Percentiles rank a stretch among this genome's conserved stretches.
Conservation (phyloP, 768 basidiomycete genomes). For the Fomitopsis serialis region DNA sequence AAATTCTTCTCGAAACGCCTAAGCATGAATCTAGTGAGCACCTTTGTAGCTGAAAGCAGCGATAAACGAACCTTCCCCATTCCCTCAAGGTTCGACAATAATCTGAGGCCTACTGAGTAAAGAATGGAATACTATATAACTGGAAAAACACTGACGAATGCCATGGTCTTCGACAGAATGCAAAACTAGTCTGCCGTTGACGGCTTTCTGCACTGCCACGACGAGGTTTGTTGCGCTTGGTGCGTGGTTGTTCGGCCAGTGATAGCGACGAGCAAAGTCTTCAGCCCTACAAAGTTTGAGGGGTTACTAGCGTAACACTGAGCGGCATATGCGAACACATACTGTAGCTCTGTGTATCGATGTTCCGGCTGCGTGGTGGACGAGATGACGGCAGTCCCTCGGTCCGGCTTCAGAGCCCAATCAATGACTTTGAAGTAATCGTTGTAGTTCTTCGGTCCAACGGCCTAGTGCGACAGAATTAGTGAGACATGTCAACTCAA, state of each 20-base stretch:
- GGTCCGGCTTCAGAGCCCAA: slow-evolving; percentile 32
- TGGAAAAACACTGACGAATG: slow-evolving; percentile 15
- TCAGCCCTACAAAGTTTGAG: too few species aligned
- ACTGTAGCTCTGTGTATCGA: slow-evolving; percentile 19
- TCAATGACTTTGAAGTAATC: slow-evolving; percentile 36
- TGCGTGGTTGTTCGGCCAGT: slow-evolving; percentile 22
- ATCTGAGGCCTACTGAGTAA: slow-evolving; percentile 13
- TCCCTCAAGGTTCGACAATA: slow-evolving; percentile 15
- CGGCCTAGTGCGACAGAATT: slow-evolving; percentile 15
- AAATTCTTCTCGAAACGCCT: slow-evolving; percentile 26
- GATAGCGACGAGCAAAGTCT: slow-evolving; percentile 24
- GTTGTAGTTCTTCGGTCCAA: slow-evolving; percentile 29
- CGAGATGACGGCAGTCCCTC: slow-evolving; percentile 26
- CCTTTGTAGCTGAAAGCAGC: background rate
- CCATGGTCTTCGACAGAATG: slow-evolving; percentile 19
- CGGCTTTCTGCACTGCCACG: slow-evolving; percentile 10
- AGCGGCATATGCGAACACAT: too few species aligned
- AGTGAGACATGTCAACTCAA: background rate
- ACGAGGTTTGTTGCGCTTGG: slow-evolving; percentile 19
- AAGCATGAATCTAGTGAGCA: slow-evolving; percentile 8
- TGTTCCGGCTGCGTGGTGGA: slow-evolving; percentile 22
- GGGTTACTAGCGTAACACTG: too few species aligned
- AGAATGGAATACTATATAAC: background rate
- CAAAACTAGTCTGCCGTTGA: slow-evolving; percentile 17
- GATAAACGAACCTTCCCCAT: slow-evolving; percentile 27